Percentiles rank a stretch among this genome's conserved stretches.
phyloP scores from a whole-genome alignment of 2,329 filamentous ascomycete species.

The Trichoderma lentiforme region DNA sequence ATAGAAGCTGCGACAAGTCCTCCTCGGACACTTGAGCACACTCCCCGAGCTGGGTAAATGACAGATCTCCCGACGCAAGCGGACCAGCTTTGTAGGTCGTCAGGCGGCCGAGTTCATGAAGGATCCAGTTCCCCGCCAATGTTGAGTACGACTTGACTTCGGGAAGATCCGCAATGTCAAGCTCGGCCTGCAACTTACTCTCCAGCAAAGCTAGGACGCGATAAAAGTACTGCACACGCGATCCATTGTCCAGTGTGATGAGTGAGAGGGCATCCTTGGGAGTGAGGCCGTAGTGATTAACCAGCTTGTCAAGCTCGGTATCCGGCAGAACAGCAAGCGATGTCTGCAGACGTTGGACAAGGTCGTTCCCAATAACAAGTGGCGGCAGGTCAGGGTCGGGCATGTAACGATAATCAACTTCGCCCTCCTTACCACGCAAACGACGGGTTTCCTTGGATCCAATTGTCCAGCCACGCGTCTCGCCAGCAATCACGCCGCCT shows the following conservation, averaged over 20 bases:
- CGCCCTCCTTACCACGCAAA: conserved; percentile 88
- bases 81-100: conserved; percentile 48
- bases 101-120: conserved; percentile 71
- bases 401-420: conserved; percentile 98
- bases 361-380: conserved; percentile 67
- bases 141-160: conserved; percentile 40
- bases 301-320: conserved; percentile 60
- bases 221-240: conserved; percentile 78
- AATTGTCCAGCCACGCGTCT: conserved; percentile 90
- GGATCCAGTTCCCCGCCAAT: conserved; percentile 62
- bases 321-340: conserved; percentile 73
- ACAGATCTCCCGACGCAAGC: conserved; percentile 32
- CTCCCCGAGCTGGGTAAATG: conserved; percentile 45
- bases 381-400: conserved; percentile 88
- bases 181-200: conserved; percentile 26
- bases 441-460: conserved; percentile 77
- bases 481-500: conserved; percentile 72
- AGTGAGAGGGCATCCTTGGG: conserved; percentile 81
- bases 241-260: conserved; percentile 72
- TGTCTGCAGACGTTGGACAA: conserved; percentile 60
- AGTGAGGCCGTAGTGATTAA: conserved; percentile 63
- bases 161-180: conserved; percentile 20
- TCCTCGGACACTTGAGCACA: conserved; percentile 45
- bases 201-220: conserved; percentile 55
- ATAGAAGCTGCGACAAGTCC: conserved; percentile 50